Conservation (phyloP, 768 basidiomycete genomes). For the Podaxis rugospora region DNA sequence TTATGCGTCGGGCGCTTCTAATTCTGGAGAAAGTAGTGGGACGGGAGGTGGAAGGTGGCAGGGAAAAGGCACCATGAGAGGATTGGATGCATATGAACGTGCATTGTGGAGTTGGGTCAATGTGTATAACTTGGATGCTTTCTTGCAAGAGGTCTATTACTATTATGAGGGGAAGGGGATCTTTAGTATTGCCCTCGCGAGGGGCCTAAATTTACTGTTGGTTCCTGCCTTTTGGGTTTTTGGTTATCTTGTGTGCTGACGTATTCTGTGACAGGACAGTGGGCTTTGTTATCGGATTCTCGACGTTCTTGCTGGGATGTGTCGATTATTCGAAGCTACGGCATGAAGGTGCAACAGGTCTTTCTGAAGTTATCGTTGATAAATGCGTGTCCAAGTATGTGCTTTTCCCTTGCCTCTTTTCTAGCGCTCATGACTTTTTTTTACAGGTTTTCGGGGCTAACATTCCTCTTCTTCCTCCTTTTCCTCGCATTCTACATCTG, state of each 20-base stretch:
- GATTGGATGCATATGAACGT: slow-evolving; percentile 80
- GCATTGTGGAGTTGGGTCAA: slow-evolving; percentile 99
- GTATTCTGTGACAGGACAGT: slow-evolving; percentile 64
- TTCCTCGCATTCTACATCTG: slow-evolving; percentile 88
- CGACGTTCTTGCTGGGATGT: slow-evolving; percentile 93
- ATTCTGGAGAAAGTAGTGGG: slow-evolving; percentile 21
- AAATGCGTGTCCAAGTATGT: slow-evolving; percentile 82
- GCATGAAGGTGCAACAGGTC: slow-evolving; percentile 56
- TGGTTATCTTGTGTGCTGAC: slow-evolving; percentile 18
- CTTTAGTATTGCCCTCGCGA: slow-evolving; percentile 87
- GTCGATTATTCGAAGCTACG: slow-evolving; percentile 85
- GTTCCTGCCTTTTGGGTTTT: slow-evolving; percentile 29
- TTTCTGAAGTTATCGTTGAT: slow-evolving; percentile 79
- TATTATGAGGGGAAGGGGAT: slow-evolving; percentile 98
- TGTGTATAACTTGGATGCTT: slow-evolving; percentile 94
- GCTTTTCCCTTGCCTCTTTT: neutral
- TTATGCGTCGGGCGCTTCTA: slow-evolving; percentile 12
- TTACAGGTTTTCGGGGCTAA: slow-evolving; percentile 76
- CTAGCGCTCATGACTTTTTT: neutral
- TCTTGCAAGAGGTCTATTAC: slow-evolving; percentile 89
- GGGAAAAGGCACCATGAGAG: slow-evolving; percentile 49
- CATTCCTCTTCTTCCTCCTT: slow-evolving; percentile 76
- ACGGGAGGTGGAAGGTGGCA: slow-evolving; percentile 28
- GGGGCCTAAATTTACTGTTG: slow-evolving; percentile 92
- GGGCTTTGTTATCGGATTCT: slow-evolving; percentile 97